phyloP scores from a whole-genome alignment of 2,329 filamentous ascomycete genomes.

The Fusarium sororula region DNA sequence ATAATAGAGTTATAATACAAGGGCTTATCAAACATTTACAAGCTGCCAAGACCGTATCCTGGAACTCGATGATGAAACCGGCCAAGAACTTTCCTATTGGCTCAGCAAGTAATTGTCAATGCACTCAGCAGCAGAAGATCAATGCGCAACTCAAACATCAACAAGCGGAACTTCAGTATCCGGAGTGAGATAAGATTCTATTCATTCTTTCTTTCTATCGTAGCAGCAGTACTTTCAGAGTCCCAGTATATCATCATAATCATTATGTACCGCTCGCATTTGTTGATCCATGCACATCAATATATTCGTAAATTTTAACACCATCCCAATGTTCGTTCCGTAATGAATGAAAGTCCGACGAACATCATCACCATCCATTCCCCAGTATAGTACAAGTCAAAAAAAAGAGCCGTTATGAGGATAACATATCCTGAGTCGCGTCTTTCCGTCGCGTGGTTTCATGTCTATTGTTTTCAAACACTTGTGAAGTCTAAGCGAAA shows the following conservation, averaged over 20 bases:
- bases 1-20: background rate
- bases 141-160: background rate
- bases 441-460: constrained; percentile 2
- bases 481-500: constrained; percentile 14
- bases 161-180: background rate
- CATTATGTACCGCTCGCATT: background rate
- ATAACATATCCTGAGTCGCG: background rate
- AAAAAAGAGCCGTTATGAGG: background rate
- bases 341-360: background rate
- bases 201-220: background rate
- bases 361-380: background rate
- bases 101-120: background rate
- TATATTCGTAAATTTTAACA: background rate
- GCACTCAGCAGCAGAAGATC: background rate
- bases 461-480: background rate
- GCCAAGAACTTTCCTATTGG: background rate
- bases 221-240: background rate
- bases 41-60: background rate
- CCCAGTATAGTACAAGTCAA: background rate
- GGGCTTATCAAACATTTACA: background rate
- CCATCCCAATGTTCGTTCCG: background rate
- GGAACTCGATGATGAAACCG: background rate
- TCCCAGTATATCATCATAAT: background rate
- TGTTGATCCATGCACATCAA: constrained; percentile 1
- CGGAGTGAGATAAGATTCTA: background rate